These are phyloP conservation scores for Pseudocercospora musae DNA, from an alignment of 2,329 filamentous ascomycete species.

Conservation along the genomic window DNA sequence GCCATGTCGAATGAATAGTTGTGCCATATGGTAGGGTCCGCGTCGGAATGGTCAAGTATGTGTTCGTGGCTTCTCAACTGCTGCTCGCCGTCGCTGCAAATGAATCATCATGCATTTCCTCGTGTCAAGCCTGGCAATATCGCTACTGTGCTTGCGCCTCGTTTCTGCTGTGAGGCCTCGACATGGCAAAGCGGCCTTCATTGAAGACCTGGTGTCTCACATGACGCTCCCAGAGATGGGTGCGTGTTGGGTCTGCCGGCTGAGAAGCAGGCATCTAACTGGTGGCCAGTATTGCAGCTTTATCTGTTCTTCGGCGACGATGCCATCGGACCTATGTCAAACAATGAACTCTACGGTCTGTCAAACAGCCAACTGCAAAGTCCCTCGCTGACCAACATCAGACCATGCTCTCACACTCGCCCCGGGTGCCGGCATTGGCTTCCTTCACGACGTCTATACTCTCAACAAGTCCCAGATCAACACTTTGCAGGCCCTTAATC, in stretches of 20 bases:
- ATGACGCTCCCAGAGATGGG: constrained; percentile 23
- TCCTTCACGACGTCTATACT: constrained; percentile 18
- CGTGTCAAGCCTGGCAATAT: not conserved
- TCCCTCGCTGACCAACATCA: not conserved
- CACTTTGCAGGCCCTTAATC: constrained; percentile 8
- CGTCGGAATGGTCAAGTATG: not conserved
- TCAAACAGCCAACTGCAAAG: not conserved
- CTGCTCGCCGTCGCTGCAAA: constrained; percentile 47
- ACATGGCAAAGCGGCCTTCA: constrained; percentile 44
- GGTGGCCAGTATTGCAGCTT: constrained; percentile 12
- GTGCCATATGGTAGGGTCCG: not conserved
- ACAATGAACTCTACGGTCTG: constrained; percentile 17
- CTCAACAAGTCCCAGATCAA: constrained; percentile 17
- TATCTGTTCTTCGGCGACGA: constrained; percentile 23
- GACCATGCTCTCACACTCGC: constrained; percentile 15
- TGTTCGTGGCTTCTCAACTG: constrained; percentile 45
- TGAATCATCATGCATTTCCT: not conserved
- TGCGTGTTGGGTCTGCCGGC: not conserved
- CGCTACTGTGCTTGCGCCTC: not conserved
- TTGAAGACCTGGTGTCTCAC: constrained; percentile 15
- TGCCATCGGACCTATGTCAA: constrained; percentile 12
- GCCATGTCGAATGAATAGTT: not conserved
- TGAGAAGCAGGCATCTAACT: not conserved
- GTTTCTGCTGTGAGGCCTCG: not conserved
- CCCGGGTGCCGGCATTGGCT: constrained; percentile 18